Percentiles rank a stretch among this genome's conserved stretches.
phyloP scores from a whole-genome alignment of 352 stramenopile species.

The Globisporangium paroecandrum region DNA sequence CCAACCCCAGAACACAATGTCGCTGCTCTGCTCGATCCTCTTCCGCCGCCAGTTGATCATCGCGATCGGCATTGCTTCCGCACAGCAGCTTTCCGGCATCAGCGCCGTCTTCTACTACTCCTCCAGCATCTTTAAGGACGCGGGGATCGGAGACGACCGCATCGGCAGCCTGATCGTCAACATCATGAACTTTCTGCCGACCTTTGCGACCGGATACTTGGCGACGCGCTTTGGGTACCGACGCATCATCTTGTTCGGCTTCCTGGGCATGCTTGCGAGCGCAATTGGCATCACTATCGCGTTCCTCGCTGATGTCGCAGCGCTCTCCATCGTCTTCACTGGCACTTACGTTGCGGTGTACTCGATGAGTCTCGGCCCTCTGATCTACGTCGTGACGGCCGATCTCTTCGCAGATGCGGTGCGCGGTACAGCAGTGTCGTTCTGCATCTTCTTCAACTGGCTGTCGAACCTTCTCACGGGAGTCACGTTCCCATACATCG shows the following conservation, averaged over 20 bases:
- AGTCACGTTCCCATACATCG: conserved; percentile 55
- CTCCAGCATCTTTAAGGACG: conserved; percentile 52
- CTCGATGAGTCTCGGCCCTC: conserved; percentile 42
- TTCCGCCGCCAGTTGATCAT: conserved; percentile 42
- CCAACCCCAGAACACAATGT: neutral
- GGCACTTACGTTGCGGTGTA: conserved; percentile 45
- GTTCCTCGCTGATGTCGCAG: conserved; percentile 22
- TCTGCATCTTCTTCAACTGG: conserved; percentile 56
- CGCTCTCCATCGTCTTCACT: conserved; percentile 48
- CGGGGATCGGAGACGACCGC: conserved; percentile 50
- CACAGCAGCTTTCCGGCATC: conserved; percentile 59
- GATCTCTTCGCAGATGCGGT: conserved; percentile 61
- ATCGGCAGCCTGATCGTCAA: conserved; percentile 55
- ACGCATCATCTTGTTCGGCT: conserved; percentile 40
- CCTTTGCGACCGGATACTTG: conserved; percentile 35
- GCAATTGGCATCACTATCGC: conserved; percentile 44
- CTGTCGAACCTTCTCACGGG: conserved; percentile 53
- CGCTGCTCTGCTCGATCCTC: conserved; percentile 2
- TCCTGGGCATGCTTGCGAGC: conserved; percentile 46
- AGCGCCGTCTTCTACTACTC: conserved; percentile 78
- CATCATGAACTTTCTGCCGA: conserved; percentile 52
- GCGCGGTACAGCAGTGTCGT: conserved; percentile 36
- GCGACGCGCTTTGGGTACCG: conserved; percentile 44
- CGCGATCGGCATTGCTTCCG: conserved; percentile 35
- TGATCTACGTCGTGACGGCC: conserved; percentile 47